Evolutionary conservation across 2,329 filamentous ascomycete genomes (phyloP).

Genomic region (Botrytis squamosa): DNA sequence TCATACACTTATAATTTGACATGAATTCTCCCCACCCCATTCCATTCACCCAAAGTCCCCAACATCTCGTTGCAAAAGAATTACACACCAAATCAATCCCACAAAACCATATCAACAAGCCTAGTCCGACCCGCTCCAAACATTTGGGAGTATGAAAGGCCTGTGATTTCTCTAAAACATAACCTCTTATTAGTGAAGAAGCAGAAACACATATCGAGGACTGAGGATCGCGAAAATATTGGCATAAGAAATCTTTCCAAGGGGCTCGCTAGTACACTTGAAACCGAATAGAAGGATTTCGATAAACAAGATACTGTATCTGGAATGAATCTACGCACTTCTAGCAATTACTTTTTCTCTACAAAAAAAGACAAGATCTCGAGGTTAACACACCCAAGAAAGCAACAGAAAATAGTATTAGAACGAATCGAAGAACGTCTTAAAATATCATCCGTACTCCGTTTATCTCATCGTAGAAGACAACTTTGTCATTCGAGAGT

Average conservation of each 20-base stretch:
- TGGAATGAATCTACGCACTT: background rate
- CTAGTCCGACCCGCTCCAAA: background rate
- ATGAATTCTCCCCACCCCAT: too few relatives aligned
- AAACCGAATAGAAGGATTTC: background rate
- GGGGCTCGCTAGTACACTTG: background rate
- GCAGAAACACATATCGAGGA: background rate
- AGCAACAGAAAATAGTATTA: background rate
- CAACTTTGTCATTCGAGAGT: background rate
- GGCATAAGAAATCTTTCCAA: background rate
- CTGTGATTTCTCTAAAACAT: background rate
- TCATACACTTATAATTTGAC: fast-evolving
- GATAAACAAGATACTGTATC: background rate
- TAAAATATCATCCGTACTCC: background rate
- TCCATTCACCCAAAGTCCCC: background rate
- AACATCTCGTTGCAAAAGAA: background rate
- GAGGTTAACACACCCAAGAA: fast-evolving
- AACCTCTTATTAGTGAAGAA: background rate
- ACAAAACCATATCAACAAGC: background rate
- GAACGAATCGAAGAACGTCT: background rate
- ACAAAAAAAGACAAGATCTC: background rate
- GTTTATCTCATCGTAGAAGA: background rate
- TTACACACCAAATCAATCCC: background rate
- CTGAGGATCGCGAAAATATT: background rate
- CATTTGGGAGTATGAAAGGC: background rate
- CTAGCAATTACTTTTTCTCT: background rate